phyloP scores from a whole-genome alignment of 306 rosid genomes.

The Luffa acutangula region DNA sequence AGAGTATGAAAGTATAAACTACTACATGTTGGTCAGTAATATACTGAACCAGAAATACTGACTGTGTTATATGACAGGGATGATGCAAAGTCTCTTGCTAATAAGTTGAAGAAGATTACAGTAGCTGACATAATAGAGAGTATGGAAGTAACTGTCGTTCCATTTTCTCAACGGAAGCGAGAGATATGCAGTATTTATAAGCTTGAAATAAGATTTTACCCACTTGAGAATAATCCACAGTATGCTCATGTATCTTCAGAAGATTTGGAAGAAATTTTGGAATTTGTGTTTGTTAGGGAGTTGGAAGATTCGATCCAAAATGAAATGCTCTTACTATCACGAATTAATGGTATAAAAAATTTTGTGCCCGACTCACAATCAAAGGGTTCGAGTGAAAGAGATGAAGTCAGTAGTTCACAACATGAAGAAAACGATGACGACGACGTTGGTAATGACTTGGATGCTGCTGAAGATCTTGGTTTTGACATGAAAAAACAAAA shows the following conservation, averaged over 20 bases:
- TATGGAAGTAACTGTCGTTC: slow-evolving; percentile 57
- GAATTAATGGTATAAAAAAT: slow-evolving; percentile 60
- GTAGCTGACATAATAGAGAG: slow-evolving; percentile 76
- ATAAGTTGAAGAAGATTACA: slow-evolving; percentile 70
- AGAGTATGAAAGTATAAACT: neutral
- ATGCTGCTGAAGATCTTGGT: slow-evolving; percentile 65
- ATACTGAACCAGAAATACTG: neutral
- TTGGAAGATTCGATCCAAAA: slow-evolving; percentile 69
- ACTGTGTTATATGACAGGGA: slow-evolving; percentile 34
- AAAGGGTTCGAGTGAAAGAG: slow-evolving; percentile 23
- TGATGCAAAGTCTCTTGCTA: slow-evolving; percentile 49
- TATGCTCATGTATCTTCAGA: slow-evolving; percentile 32
- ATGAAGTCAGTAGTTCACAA: slow-evolving; percentile 30
- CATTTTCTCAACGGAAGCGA: slow-evolving; percentile 23
- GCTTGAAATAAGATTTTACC: slow-evolving; percentile 53
- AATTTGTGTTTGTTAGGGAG: slow-evolving; percentile 43
- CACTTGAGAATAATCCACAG: slow-evolving; percentile 55
- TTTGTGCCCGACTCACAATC: slow-evolving; percentile 21
- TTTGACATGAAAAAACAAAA: slow-evolving; percentile 59
- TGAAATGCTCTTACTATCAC: slow-evolving; percentile 45
- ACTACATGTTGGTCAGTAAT: neutral
- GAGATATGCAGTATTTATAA: slow-evolving; percentile 57
- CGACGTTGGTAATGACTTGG: slow-evolving; percentile 32
- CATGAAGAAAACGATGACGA: slow-evolving; percentile 29
- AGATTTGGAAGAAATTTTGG: slow-evolving; percentile 60